Evolutionary conservation across 2,329 filamentous ascomycete species (phyloP), one percentile per base, ranked within the genome.

Genomic region (Colletotrichum eremochloae): DNA sequence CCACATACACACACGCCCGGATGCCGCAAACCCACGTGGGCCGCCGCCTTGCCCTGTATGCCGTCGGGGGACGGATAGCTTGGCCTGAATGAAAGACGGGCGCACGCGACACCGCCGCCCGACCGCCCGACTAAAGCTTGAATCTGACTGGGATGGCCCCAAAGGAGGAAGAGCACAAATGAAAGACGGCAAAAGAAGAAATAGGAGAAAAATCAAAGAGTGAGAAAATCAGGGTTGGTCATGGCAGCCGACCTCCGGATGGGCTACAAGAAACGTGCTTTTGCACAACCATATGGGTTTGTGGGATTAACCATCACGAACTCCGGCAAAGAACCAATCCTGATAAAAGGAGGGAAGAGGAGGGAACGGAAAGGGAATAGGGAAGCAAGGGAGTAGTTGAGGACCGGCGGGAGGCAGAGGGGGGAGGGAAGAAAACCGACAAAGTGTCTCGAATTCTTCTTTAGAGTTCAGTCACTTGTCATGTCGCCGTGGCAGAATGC

Each of bases 381-480:
- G 48, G 48, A 6, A 52, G 48, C 15, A 52, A 29, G 48, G 48
- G 12, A 20, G 12, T 24, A 7, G 8, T 7, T 20, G 20, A 46
- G 44, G 44, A 8, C 44, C 7, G 18, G 18, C 18, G 44, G 18
- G 20, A 46, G 18, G 20, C 44, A 11, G 53, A 24, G 3, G 40
- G 24, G 8, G 38, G 12, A 14, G 57, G 38, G 20, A 24, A 8
- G 14, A n/a, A 9, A 5, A 48, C 46, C 12, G 29, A 44, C 15
- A 31, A 46, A 60, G 68, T 68, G 65, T 71, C 69, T 71, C 69
- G 44, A 66, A 71, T 72, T 44, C 18, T 67, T 38, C 24, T 24
- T 69, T 72, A 68, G 46, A 69, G 69, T 72, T 72, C 46, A 72
- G 55, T 69, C 66, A 72, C 69, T 68, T 60, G 69, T 72, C 66